These are phyloP conservation scores for Dipodascopsis uninucleata DNA, from an alignment of 805 yeast species.

Conservation along the genomic window DNA sequence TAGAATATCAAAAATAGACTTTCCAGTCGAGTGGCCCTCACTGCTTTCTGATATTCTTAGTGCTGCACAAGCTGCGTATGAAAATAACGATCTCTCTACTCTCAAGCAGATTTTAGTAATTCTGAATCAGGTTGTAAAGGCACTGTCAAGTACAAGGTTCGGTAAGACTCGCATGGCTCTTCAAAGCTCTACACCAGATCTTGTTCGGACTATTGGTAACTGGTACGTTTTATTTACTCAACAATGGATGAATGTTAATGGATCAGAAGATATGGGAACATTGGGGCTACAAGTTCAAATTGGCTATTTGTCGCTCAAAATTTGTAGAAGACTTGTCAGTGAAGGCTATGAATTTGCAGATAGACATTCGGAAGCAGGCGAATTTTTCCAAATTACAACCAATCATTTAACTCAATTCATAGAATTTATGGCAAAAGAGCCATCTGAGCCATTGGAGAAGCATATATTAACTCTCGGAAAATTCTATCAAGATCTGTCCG, in stretches of 20 bases:
- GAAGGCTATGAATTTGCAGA: slow-evolving; percentile 67
- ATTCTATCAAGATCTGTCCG: slow-evolving; percentile 58
- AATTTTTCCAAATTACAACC: slow-evolving; percentile 55
- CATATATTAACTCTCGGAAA: slow-evolving; percentile 74
- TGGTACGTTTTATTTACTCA: slow-evolving; percentile 59
- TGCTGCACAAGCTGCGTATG: slow-evolving; percentile 40
- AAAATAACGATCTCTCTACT: slow-evolving; percentile 43
- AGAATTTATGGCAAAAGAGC: slow-evolving; percentile 45
- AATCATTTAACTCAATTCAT: slow-evolving; percentile 59
- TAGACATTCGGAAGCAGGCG: slow-evolving; percentile 52
- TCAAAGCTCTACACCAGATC: slow-evolving; percentile 63
- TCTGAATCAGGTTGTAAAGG: slow-evolving; percentile 73
- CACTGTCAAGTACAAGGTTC: slow-evolving; percentile 68
- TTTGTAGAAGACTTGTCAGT: slow-evolving; percentile 62
- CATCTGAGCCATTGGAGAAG: slow-evolving; percentile 52
- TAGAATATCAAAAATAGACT: slow-evolving; percentile 75
- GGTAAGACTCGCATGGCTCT: slow-evolving; percentile 78
- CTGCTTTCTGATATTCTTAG: slow-evolving; percentile 57
- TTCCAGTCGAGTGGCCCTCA: slow-evolving; percentile 82
- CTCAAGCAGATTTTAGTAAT: slow-evolving; percentile 62
- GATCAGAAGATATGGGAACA: slow-evolving; percentile 38
- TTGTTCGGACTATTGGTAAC: slow-evolving; percentile 57
- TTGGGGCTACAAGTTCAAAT: slow-evolving; percentile 51
- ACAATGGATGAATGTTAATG: slow-evolving; percentile 46
- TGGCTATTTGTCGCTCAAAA: slow-evolving; percentile 74